Evolutionary conservation across 306 rosid species (phyloP).

Genomic region (Lathyrus tuberosus): DNA sequence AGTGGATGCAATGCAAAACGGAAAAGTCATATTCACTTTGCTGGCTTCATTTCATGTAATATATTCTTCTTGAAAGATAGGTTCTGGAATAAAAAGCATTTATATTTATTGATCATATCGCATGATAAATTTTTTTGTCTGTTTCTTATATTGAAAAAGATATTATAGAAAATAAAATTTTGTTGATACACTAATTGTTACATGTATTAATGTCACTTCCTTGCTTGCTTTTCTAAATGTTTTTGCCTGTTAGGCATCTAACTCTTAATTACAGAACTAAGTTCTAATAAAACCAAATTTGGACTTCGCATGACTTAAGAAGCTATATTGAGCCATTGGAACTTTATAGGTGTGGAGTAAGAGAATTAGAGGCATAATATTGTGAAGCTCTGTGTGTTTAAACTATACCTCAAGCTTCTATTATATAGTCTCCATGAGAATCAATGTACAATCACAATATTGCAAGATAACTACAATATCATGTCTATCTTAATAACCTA

Average conservation of each 20-base stretch:
- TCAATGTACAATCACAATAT: not conserved
- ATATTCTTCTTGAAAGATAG: conserved; percentile 27
- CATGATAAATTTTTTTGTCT: conserved; percentile 16
- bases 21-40: conserved; percentile 75
- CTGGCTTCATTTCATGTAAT: conserved; percentile 88
- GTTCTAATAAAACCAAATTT: conserved; percentile 2
- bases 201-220: not conserved
- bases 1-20: conserved; percentile 92
- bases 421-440: not conserved
- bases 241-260: conserved; percentile 10
- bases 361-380: not conserved
- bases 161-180: conserved; percentile 1
- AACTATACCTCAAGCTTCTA: not conserved
- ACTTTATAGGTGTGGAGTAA: not conserved
- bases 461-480: conserved; percentile 1
- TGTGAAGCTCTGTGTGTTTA: not conserved
- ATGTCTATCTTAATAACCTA: not conserved
- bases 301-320: conserved; percentile 2
- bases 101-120: not conserved
- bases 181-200: conserved; percentile 7
- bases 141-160: conserved; percentile 10
- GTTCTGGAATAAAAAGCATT: conserved; percentile 9
- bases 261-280: not conserved
- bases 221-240: conserved; percentile 12
- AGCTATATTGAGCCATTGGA: not conserved